phyloP scores from a whole-genome alignment of 495 filamentous ascomycete genomes.

The Articulospora tetracladia region DNA sequence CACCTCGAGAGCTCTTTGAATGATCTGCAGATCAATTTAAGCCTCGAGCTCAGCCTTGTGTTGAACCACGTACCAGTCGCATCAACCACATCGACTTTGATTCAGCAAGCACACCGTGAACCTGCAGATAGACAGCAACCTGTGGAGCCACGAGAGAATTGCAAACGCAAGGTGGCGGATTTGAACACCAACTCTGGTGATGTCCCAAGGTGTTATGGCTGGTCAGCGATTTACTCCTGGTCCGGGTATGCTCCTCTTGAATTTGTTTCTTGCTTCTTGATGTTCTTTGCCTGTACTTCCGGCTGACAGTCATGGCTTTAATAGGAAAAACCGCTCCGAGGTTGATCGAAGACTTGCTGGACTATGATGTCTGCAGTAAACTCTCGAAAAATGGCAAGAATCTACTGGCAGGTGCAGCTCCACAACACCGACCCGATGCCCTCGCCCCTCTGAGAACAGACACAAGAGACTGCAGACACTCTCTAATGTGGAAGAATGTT shows the following conservation, averaged over 20 bases:
- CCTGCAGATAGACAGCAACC: not conserved
- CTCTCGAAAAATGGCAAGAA: conserved; percentile 15
- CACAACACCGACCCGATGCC: not conserved
- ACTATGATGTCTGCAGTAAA: conserved; percentile 18
- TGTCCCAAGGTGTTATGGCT: conserved; percentile 12
- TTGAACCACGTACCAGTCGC: not conserved
- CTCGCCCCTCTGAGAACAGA: not conserved
- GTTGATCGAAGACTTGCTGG: conserved; percentile 24
- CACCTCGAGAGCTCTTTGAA: not conserved
- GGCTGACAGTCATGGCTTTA: conserved; percentile 7
- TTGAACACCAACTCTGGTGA: not conserved
- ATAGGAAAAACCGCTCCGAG: conserved; percentile 27
- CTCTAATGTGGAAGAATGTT: conserved; percentile 16
- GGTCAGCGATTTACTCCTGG: conserved; percentile 2
- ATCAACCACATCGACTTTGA: not conserved
- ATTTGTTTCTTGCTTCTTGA: not conserved
- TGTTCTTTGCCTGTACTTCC: not conserved
- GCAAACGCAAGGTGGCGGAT: conserved; percentile 4
- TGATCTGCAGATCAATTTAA: not conserved
- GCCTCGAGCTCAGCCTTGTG: not conserved
- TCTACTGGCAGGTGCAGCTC: conserved; percentile 22
- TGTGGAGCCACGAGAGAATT: not conserved
- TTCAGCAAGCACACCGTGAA: not conserved
- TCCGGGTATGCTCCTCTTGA: conserved; percentile 16
- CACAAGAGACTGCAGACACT: conserved; percentile 21